Percentiles rank a stretch among this genome's conserved stretches.
These are phyloP conservation scores for Verticillium albo-atrum DNA, from an alignment of 2,329 filamentous ascomycete genomes.

Conservation along the genomic window DNA sequence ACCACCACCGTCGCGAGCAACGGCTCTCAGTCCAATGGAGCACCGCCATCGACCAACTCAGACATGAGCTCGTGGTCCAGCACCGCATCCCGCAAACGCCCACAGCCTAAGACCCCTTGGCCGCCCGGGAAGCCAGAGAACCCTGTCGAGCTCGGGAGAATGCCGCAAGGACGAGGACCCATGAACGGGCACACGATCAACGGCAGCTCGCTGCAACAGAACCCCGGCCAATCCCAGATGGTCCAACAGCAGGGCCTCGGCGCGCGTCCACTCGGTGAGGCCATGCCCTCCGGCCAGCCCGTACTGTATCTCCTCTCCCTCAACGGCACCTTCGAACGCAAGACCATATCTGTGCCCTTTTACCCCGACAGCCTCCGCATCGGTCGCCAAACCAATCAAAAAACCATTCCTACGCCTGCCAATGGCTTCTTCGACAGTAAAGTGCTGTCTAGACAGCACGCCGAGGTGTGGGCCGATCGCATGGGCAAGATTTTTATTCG, in stretches of 20 bases:
- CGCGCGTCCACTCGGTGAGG: slow-evolving; percentile 63
- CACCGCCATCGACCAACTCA: slow-evolving; percentile 38
- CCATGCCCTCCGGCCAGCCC: slow-evolving; percentile 60
- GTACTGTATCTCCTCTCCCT: slow-evolving; percentile 84
- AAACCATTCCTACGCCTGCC: slow-evolving; percentile 82
- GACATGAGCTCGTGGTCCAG: slow-evolving; percentile 50
- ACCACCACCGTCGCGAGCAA: slow-evolving; percentile 60
- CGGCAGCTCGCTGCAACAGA: slow-evolving; percentile 28
- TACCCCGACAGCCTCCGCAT: slow-evolving; percentile 92
- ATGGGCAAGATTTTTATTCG: slow-evolving; percentile 92
- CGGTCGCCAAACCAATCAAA: slow-evolving; percentile 94
- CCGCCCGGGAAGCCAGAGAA: slow-evolving; percentile 41
- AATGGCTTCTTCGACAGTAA: slow-evolving; percentile 99
- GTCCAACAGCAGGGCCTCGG: slow-evolving; percentile 36
- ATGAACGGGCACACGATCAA: slow-evolving; percentile 17
- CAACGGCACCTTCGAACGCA: slow-evolving; percentile 95
- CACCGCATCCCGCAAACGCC: slow-evolving; percentile 45
- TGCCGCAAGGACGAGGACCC: slow-evolving; percentile 30
- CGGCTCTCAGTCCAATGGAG: slow-evolving; percentile 59
- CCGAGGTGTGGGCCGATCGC: slow-evolving; percentile 85
- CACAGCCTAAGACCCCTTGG: slow-evolving; percentile 48
- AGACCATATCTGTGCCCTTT: slow-evolving; percentile 90
- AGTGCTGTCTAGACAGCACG: slow-evolving; percentile 91
- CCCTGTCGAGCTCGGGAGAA: slow-evolving; percentile 42
- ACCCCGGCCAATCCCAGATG: slow-evolving; percentile 31